phyloP scores from a whole-genome alignment of 2,329 filamentous ascomycete species.

The Beauveria sp. region DNA sequence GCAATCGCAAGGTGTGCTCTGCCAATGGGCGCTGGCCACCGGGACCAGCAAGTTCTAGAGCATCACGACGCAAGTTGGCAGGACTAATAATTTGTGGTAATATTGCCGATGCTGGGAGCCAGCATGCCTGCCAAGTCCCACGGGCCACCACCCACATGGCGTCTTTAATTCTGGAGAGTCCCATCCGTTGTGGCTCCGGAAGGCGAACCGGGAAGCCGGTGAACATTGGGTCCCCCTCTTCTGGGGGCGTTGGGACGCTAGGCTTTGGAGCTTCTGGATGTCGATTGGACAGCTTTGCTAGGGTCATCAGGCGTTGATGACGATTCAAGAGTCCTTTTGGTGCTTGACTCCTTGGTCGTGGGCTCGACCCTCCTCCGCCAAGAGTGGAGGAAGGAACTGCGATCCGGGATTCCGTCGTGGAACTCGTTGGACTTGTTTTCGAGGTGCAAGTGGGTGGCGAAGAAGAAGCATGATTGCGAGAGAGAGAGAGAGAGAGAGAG shows the following conservation, averaged over 20 bases:
- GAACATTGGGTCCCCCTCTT: background rate
- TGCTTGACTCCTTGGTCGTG: background rate
- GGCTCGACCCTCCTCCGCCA: background rate
- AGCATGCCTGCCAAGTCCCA: background rate
- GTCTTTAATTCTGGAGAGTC: background rate
- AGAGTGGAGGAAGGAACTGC: background rate
- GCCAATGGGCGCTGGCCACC: background rate
- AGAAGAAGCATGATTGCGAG: too few relatives aligned
- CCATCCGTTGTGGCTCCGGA: constrained; percentile 2
- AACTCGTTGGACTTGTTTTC: background rate
- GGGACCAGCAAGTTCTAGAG: background rate
- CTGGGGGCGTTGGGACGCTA: background rate
- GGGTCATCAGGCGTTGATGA: background rate
- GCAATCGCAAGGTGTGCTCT: background rate
- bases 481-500: background rate
- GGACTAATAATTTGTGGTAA: background rate
- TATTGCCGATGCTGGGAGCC: background rate
- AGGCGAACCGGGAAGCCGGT: background rate
- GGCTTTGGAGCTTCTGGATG: background rate
- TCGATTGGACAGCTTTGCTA: background rate
- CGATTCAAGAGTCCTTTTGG: background rate
- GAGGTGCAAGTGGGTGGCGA: background rate
- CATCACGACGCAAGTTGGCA: too few relatives aligned
- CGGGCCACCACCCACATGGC: constrained; percentile 5
- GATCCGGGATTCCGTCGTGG: background rate